These are phyloP conservation scores for Metschnikowia peoriensis DNA, from an alignment of 805 yeast species.

Conservation along the genomic window DNA sequence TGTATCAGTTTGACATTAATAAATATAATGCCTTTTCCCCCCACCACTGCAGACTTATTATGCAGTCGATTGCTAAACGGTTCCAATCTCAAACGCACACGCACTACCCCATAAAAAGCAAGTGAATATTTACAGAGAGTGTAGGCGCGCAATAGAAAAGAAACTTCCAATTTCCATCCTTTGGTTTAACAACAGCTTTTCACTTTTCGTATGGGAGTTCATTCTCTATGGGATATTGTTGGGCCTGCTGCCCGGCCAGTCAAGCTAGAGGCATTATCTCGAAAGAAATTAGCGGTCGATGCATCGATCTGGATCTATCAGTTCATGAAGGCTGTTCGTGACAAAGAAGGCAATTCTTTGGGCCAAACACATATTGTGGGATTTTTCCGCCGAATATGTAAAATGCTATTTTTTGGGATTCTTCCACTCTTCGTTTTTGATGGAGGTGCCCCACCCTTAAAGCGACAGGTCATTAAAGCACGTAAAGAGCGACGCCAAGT, in stretches of 20 bases:
- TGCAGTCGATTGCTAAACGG: conserved; percentile 8
- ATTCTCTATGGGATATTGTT: conserved; percentile 87
- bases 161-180: neutral
- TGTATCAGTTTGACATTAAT: no score
- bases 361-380: conserved; percentile 90
- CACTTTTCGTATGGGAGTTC: conserved; percentile 76
- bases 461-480: conserved; percentile 70
- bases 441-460: conserved; percentile 88
- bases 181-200: neutral
- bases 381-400: conserved; percentile 90
- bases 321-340: conserved; percentile 91
- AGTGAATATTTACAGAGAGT: neutral
- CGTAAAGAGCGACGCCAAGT: conserved; percentile 76
- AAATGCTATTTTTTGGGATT: conserved; percentile 81
- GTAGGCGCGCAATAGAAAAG: neutral
- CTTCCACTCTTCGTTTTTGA: conserved; percentile 90
- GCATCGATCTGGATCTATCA: conserved; percentile 99
- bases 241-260: conserved; percentile 92
- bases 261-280: conserved; percentile 75
- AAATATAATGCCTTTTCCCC: no score
- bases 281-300: conserved; percentile 85
- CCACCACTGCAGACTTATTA: neutral
- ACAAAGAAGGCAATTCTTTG: conserved; percentile 73
- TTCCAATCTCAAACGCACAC: conserved; percentile 3
- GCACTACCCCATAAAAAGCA: conserved; percentile 3